These are phyloP conservation scores for Metschnikowia drakensbergensis DNA, from an alignment of 805 yeast species.

Conservation along the genomic window DNA sequence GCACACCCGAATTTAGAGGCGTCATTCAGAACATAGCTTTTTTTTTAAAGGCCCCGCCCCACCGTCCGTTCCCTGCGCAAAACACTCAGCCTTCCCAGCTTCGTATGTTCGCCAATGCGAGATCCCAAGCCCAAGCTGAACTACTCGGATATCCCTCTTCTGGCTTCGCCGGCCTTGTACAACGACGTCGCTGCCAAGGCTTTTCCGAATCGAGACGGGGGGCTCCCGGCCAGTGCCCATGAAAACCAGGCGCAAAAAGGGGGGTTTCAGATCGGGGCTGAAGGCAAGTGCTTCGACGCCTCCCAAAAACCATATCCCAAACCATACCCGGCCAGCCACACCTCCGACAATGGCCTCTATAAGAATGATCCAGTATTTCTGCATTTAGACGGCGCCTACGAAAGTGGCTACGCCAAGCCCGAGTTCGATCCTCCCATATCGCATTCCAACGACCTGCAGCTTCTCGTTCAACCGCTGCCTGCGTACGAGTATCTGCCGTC, in stretches of 20 bases:
- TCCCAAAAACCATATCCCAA: background rate
- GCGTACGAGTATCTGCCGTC: background rate
- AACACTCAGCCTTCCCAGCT: background rate
- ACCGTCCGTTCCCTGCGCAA: background rate
- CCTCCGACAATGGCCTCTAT: background rate
- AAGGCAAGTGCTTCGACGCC: background rate
- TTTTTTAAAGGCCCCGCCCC: background rate
- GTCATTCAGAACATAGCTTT: background rate
- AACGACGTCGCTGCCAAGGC: background rate
- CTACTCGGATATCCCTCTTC: conserved; percentile 1
- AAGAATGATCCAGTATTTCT: background rate
- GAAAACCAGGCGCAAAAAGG: background rate
- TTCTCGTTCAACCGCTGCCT: background rate
- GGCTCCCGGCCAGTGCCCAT: background rate
- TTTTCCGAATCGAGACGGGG: background rate
- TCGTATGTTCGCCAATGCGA: conserved; percentile 4
- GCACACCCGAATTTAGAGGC: conserved; percentile 5
- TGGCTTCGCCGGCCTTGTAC: conserved; percentile 3
- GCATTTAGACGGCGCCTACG: conserved; percentile 1
- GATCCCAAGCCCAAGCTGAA: conserved; percentile 1
- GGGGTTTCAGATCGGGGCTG: background rate
- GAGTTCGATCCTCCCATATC: background rate
- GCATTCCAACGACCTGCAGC: conserved; percentile 4
- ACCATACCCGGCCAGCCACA: background rate
- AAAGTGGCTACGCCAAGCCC: background rate